phyloP scores from a whole-genome alignment of 148 eudicot species.

The Arbutus unedo region DNA sequence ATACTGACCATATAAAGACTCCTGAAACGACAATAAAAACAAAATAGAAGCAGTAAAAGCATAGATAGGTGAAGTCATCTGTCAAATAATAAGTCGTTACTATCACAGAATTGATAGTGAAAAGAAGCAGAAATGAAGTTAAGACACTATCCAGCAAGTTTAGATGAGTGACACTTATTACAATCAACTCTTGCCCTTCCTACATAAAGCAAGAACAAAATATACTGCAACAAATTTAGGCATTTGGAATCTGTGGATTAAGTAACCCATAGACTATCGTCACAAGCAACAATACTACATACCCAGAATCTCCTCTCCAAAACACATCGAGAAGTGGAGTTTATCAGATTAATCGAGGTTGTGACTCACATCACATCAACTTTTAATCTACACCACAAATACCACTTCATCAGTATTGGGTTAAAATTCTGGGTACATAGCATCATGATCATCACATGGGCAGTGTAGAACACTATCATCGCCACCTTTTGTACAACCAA shows the following conservation, averaged over 20 bases:
- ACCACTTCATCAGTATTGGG: background rate
- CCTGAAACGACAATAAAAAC: background rate
- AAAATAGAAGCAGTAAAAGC: background rate
- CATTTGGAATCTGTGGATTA: constrained; percentile 1
- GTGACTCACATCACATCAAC: background rate
- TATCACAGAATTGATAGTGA: background rate
- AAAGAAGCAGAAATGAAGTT: background rate
- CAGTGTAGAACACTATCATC: background rate
- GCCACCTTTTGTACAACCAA: constrained; percentile 3
- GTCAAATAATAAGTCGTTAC: background rate
- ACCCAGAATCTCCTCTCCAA: background rate
- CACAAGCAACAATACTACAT: background rate
- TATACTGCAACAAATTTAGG: constrained; percentile 1
- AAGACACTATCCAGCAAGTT: background rate
- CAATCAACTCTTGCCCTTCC: background rate
- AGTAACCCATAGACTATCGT: background rate
- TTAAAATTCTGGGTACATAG: background rate
- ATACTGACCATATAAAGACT: too few species aligned
- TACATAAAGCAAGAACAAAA: constrained; percentile 13
- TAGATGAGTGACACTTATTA: background rate
- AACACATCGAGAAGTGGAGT: background rate
- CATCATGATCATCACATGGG: background rate
- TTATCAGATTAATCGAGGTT: background rate
- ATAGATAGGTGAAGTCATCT: background rate
- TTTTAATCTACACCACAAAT: background rate